Evolutionary conservation across 2,329 filamentous ascomycete genomes (phyloP).

Genomic region (Pezicula rhizophila): DNA sequence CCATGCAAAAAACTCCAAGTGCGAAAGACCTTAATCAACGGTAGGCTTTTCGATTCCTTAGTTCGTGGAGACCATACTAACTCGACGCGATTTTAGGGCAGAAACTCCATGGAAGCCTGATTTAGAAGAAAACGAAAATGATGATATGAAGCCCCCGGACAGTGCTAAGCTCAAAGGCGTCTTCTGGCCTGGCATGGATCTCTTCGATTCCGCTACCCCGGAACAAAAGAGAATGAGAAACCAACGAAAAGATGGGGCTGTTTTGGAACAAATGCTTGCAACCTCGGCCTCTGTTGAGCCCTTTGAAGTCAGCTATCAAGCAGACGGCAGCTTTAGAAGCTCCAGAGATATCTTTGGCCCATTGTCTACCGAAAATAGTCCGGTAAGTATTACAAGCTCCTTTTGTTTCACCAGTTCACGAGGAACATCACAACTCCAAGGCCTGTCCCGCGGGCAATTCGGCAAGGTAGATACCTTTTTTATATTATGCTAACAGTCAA

Average conservation of each 20-base stretch:
- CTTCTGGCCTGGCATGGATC: conserved; percentile 71
- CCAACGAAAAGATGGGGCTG: conserved; percentile 69
- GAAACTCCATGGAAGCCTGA: conserved; percentile 18
- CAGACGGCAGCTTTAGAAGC: conserved; percentile 43
- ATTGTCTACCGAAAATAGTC: conserved; percentile 45
- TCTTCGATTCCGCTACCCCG: conserved; percentile 74
- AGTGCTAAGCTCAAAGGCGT: conserved; percentile 56
- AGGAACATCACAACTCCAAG: neutral
- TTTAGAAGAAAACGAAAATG: conserved; percentile 10
- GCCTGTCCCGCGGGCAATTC: no score
- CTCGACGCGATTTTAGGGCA: conserved; percentile 10
- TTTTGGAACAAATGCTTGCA: conserved; percentile 59
- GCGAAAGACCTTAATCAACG: conserved; percentile 13
- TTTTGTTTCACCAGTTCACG: neutral
- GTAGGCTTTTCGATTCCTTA: conserved; percentile 9
- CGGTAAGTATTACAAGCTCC: conserved; percentile 33
- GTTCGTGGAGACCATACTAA: conserved; percentile 1
- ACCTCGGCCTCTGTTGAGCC: conserved; percentile 59
- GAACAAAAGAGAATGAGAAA: conserved; percentile 70
- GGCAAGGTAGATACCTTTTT: neutral
- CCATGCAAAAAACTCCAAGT: conserved; percentile 7
- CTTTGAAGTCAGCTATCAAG: conserved; percentile 57
- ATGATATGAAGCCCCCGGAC: conserved; percentile 19
- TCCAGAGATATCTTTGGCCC: conserved; percentile 54
- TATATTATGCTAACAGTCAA: conserved; percentile 4